Evolutionary conservation across 805 yeast species (phyloP).

Genomic region (Wickerhamomyces chaumierensis): DNA sequence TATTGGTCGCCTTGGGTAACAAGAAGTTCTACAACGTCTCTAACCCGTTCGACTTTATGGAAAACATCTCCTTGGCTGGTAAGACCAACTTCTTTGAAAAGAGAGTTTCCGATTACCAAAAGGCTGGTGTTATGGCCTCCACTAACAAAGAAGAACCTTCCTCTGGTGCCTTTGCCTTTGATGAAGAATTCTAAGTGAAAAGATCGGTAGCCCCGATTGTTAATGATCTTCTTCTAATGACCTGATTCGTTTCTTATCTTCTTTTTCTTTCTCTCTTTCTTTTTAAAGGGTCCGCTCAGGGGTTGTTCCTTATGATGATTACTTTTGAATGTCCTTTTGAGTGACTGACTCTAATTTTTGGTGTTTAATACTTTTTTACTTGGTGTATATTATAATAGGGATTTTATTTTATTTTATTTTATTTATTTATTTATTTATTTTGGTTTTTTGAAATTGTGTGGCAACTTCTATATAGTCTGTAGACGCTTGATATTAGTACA

Average conservation of each 20-base stretch:
- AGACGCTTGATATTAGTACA: too few species aligned
- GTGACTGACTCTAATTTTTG: background rate
- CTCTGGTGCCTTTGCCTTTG: conserved; percentile 63
- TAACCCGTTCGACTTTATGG: conserved; percentile 98
- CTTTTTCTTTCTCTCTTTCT: background rate
- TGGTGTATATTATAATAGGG: background rate
- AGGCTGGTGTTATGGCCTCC: conserved; percentile 96
- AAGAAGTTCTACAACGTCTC: conserved; percentile 76
- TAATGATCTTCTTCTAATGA: conserved; percentile 5
- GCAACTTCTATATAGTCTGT: too few species aligned
- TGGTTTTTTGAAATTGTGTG: too few species aligned
- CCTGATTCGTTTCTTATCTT: background rate
- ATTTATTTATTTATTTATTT: too few species aligned
- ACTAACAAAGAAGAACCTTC: conserved; percentile 31
- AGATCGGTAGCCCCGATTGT: background rate
- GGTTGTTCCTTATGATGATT: background rate
- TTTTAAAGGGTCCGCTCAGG: background rate
- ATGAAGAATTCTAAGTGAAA: conserved; percentile 90
- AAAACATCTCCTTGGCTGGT: conserved; percentile 95
- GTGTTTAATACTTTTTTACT: background rate
- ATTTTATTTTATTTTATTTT: too few species aligned
- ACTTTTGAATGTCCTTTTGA: background rate
- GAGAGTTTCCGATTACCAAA: conserved; percentile 97
- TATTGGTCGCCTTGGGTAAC: conserved; percentile 84
- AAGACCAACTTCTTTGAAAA: conserved; percentile 98